Evolutionary conservation across 208 protist species (phyloP), one percentile per base, ranked within the genome.

Genomic region (Leishmania arabica): DNA sequence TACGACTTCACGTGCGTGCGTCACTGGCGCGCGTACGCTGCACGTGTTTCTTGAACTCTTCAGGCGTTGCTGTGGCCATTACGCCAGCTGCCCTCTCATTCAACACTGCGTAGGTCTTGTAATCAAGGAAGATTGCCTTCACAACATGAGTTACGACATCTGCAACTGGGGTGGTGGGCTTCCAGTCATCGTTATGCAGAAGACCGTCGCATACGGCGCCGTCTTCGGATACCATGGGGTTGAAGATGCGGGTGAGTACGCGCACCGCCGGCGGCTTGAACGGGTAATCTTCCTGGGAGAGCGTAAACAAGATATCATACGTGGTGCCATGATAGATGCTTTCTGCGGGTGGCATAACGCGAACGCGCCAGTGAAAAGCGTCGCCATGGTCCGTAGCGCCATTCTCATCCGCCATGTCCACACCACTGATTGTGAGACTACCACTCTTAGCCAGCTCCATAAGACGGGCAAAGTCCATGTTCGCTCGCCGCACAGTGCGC

Each of bases 201-300:
- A 95, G 42, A 6, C 77, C 78, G 47, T 95, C 91, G 64, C 93
- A 96, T 4, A 95, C 72, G 1, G 75, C 37, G 0, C 91, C 91
- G 11, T 83, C 79, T 15, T 54, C 31, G 3, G 78, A 81, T 1
- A 97, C 90, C 45, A 91, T 78, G 0, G 94, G 94, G 81, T 89
- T 93, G 74, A 89, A 95, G 51, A 96, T 86, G 34, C 65, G 69
- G 5, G 91, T 91, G 4, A 90, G 64, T 64, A 97, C 86, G 15
- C 74, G 75, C 42, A 96, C 72, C 53, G 72, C 84, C 8, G 94
- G 94, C 17, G 91, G 84, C 45, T 84, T 81, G 76, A 92, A 86
- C 1, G 94, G 94, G 81, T 95, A 97, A 45, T 92, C 84, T 8
- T 89, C 77, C 0, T 49, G 60, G 21, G 82, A 81, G 24, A 92